Base-by-base conservation (phyloP, 2,329 filamentous ascomycete genomes). In the Graphilbum fragrans region DNA sequence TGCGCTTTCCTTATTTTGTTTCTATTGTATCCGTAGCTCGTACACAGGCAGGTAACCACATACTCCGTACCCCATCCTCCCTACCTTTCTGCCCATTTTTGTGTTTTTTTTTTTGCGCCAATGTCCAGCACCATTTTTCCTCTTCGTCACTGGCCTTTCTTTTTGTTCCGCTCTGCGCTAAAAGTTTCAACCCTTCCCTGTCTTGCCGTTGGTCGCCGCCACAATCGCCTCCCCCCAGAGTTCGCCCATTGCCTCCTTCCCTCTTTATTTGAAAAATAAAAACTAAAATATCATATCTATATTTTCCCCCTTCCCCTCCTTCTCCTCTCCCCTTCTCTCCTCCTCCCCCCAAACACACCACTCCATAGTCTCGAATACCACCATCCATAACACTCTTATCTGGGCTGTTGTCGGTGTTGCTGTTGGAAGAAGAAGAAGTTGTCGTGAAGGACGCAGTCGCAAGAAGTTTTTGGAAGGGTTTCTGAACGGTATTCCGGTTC, bases 381-480 rank as follows among this genome's bases (percentile, higher is more conserved):
- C 44, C 38, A 32, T 22, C 39, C 36, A 37, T 38, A 41, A 35
- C 27, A 33, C 44, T 29, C 22, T 46, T 43, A 35, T 45, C 27
- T 33, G 46, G 47, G 48, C 47, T 46, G 50, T 52, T 47, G 50
- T 48, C 33, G 48, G 47, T 47, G 48, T 47, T 46, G 49, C 42
- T 42, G 48, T 49, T 42, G 49, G 48, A 49, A 48, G 50, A 48
- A 46, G 48, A 49, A 48, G 50, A 48, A 46, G 47, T 48, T 44
- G 46, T 38, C 27, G 40, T 32, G 46, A 43, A 47, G 45, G 47
- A 37, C 33, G 50, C 41, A 44, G 46, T 34, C 32, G 17, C 32
- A 37, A 37, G 38, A 43, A 33, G 34, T 34, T 37, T 25, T 41
- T 44, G 34, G 25, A 37, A 40, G 34, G 27, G 5, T 29, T 33